Percentiles rank a stretch among this genome's conserved stretches.
Evolutionary conservation across 2,329 filamentous ascomycete genomes (phyloP).

Genomic region (Ilyonectria destructans): DNA sequence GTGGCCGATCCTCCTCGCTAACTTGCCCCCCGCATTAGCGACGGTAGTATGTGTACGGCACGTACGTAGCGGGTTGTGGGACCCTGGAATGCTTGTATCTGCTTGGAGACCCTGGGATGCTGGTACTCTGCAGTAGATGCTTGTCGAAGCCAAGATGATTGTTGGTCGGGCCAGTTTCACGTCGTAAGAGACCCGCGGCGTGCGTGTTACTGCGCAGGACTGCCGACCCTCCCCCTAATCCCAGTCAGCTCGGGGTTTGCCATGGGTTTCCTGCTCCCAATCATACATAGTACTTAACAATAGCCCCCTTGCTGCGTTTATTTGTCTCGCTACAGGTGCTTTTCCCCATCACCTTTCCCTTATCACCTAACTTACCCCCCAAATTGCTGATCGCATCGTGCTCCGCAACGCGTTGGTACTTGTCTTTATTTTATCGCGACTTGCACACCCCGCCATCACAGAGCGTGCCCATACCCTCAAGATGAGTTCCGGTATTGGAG

Average conservation of each 20-base stretch:
- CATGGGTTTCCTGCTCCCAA: neutral
- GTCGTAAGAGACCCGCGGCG: no score
- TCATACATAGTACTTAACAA: conserved; percentile 25
- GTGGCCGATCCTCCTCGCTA: no score
- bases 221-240: no score
- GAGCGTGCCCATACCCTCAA: conserved; percentile 1
- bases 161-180: conserved; percentile 4
- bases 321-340: conserved; percentile 10
- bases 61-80: no score
- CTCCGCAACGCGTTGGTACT: neutral
- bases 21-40: no score
- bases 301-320: conserved; percentile 8
- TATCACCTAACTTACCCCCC: conserved; percentile 16
- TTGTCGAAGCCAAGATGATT: conserved; percentile 2
- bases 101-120: neutral
- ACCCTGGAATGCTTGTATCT: neutral
- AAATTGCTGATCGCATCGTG: neutral
- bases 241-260: neutral
- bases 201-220: no score
- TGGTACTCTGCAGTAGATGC: neutral
- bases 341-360: conserved; percentile 6
- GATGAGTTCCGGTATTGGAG: conserved; percentile 8
- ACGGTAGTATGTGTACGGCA: no score
- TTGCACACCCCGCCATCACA: neutral
- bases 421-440: neutral